Evolutionary conservation across 192 early-diverging fungal genomes (phyloP).

Genomic region (Coemansia sp.): DNA sequence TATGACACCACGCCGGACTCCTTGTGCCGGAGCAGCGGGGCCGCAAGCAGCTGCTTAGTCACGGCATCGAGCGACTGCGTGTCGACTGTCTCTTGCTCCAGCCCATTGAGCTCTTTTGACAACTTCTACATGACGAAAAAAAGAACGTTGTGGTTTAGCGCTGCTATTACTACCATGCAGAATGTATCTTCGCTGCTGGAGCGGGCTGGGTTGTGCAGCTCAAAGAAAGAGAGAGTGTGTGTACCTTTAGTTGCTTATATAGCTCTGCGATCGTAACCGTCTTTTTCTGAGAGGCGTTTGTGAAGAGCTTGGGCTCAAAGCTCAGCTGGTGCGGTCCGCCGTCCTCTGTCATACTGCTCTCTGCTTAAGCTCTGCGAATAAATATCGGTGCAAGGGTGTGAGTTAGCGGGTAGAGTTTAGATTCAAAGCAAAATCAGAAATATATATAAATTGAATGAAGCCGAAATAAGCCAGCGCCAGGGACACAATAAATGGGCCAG

Average conservation of each 20-base stretch:
- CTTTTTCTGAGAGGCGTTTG: conserved; percentile 38
- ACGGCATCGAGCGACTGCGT: conserved; percentile 61
- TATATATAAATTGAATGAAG: no score
- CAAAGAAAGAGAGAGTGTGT: neutral
- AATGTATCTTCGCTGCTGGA: neutral
- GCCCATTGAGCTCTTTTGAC: conserved; percentile 61
- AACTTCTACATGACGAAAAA: conserved; percentile 56
- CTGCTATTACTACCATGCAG: neutral
- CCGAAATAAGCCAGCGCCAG: no score
- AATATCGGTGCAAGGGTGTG: no score
- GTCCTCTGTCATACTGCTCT: conserved; percentile 35
- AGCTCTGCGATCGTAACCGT: conserved; percentile 38
- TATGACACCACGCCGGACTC: conserved; percentile 74
- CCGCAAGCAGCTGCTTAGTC: conserved; percentile 62
- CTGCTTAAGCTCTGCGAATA: no score
- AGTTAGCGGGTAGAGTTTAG: no score
- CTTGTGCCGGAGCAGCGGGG: conserved; percentile 69
- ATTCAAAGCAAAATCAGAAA: no score
- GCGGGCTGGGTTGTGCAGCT: neutral
- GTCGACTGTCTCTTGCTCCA: conserved; percentile 78
- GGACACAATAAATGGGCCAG: no score
- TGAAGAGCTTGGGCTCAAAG: conserved; percentile 49
- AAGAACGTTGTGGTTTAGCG: conserved; percentile 1
- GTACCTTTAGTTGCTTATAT: conserved; percentile 51
- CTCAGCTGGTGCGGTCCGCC: conserved; percentile 32